Percentiles rank a stretch among this genome's conserved stretches.
These are phyloP conservation scores for Fulvia fulva DNA, from an alignment of 2,329 filamentous ascomycete species.

Conservation along the genomic window DNA sequence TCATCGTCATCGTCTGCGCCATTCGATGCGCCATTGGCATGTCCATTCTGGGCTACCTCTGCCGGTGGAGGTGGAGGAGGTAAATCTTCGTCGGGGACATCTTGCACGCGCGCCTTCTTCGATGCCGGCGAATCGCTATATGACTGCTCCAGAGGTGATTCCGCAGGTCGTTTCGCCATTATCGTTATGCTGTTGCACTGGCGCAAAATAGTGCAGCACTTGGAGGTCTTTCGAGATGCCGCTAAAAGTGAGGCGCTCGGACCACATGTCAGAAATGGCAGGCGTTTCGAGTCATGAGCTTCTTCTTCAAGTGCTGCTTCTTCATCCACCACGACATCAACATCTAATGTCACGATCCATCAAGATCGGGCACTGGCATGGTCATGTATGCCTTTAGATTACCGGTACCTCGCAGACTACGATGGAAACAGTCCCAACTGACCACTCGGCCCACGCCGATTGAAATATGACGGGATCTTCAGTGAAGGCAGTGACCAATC, in stretches of 20 bases:
- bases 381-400: no score
- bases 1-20: slow-evolving; percentile 34
- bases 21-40: slow-evolving; percentile 26
- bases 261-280: not conserved
- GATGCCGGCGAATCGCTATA: slow-evolving; percentile 44
- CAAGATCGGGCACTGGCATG: no score
- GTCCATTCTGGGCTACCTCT: slow-evolving; percentile 33
- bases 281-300: not conserved
- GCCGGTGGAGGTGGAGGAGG: slow-evolving; percentile 27
- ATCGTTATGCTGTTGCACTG: not conserved
- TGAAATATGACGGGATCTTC: no score
- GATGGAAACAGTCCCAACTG: no score
- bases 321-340: not conserved
- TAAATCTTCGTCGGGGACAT: slow-evolving; percentile 36
- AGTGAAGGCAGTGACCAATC: no score
- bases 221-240: not conserved
- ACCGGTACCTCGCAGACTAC: no score
- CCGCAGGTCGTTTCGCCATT: slow-evolving; percentile 48
- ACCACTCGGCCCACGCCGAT: no score
- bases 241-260: not conserved
- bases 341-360: not conserved
- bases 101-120: slow-evolving; percentile 46
- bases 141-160: slow-evolving; percentile 42
- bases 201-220: not conserved
- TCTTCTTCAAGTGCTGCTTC: not conserved